These are phyloP conservation scores for Elaphomyces granulatus DNA, from an alignment of 495 filamentous ascomycete species.

Conservation along the genomic window DNA sequence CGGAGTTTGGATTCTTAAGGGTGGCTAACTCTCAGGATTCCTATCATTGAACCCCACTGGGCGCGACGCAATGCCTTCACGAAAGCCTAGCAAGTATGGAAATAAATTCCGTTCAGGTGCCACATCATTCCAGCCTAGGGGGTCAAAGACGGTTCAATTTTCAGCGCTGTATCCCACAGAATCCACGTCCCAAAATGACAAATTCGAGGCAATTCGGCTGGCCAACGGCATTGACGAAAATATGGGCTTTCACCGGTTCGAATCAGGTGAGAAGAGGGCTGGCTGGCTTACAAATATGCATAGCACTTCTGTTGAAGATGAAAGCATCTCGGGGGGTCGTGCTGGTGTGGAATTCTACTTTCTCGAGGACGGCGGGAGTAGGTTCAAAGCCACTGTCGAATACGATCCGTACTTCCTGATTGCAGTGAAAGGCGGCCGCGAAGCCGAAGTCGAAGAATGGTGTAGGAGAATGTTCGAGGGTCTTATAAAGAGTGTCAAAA, in stretches of 20 bases:
- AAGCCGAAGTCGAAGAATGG: conserved; percentile 95
- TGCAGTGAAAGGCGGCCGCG: conserved; percentile 72
- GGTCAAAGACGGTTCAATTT: conserved; percentile 64
- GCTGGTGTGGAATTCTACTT: conserved; percentile 96
- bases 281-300: conserved; percentile 97
- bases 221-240: conserved; percentile 85
- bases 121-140: conserved; percentile 37
- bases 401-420: conserved; percentile 96
- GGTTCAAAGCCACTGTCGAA: conserved; percentile 91
- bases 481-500: conserved; percentile 59
- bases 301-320: conserved; percentile 72
- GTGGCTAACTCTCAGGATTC: too few species aligned
- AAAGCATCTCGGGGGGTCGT: conserved; percentile 64
- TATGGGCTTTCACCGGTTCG: conserved; percentile 87
- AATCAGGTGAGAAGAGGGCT: conserved; percentile 68
- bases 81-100: conserved; percentile 41
- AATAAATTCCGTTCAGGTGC: conserved; percentile 37
- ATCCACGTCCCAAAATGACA: conserved; percentile 73
- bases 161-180: conserved; percentile 60
- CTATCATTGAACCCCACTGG: too few species aligned
- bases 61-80: conserved; percentile 38
- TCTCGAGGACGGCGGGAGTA: conserved; percentile 79
- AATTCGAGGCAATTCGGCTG: conserved; percentile 66
- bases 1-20: too few species aligned
- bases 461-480: conserved; percentile 73